These are phyloP conservation scores for Omphalotus guepiniiformis DNA, from an alignment of 768 basidiomycete species.

Conservation along the genomic window DNA sequence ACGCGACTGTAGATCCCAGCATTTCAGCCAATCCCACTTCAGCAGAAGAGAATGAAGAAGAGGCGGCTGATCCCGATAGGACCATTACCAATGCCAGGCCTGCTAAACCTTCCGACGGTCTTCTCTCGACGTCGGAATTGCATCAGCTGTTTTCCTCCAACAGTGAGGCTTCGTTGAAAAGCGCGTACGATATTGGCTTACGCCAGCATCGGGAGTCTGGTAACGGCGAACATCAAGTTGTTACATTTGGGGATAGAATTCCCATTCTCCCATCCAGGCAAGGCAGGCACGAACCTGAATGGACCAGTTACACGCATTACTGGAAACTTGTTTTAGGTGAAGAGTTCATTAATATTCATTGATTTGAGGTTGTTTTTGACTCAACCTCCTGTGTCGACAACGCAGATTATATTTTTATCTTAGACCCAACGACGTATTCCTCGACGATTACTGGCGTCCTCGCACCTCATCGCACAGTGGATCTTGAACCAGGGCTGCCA, in stretches of 20 bases:
- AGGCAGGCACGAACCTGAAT: slow-evolving; percentile 74
- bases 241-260: slow-evolving; percentile 52
- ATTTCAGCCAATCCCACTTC: slow-evolving; percentile 26
- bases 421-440: slow-evolving; percentile 37
- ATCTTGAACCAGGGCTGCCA: slow-evolving; percentile 75
- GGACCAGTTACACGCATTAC: slow-evolving; percentile 85
- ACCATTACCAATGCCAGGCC: slow-evolving; percentile 71
- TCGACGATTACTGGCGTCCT: slow-evolving; percentile 51
- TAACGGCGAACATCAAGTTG: slow-evolving; percentile 13
- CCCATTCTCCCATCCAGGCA: slow-evolving; percentile 32
- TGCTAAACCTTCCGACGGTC: slow-evolving; percentile 58
- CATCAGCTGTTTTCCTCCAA: slow-evolving; percentile 36
- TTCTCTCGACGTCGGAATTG: slow-evolving; percentile 61
- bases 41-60: slow-evolving; percentile 45
- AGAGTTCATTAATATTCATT: too few species aligned
- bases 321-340: slow-evolving; percentile 81
- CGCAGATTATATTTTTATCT: slow-evolving; percentile 87
- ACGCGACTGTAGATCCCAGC: slow-evolving; percentile 63
- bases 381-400: slow-evolving; percentile 6
- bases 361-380: not conserved
- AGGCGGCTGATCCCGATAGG: slow-evolving; percentile 59
- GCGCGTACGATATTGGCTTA: slow-evolving; percentile 66
- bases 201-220: slow-evolving; percentile 13
- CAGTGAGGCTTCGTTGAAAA: slow-evolving; percentile 38
- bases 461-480: slow-evolving; percentile 51